Base-by-base conservation (phyloP, 345 rosid genomes). In the Pelargonium nanum region DNA sequence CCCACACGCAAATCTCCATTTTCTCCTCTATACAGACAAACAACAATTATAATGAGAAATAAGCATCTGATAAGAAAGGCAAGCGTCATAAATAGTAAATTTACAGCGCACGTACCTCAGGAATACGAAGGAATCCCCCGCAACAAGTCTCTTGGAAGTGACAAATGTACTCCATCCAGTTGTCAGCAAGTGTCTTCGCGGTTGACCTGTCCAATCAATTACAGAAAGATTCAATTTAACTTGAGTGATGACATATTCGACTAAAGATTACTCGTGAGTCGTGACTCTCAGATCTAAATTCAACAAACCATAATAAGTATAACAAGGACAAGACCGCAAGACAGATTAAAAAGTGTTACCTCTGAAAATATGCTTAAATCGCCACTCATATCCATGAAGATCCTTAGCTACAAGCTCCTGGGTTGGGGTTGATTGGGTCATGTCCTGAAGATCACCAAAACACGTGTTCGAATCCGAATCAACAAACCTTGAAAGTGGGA, bases 91-190 rank as follows among this genome's bases (percentile, higher is more conserved):
- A 15, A 65, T 24, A 24, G n/a, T 57, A 63, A 51, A 55, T 15
- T 17, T 6, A 63, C 44, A 13, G 23, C 56, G 61, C 56, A 10
- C 19, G 57, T 67, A 93, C 97, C 99, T 89, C 28, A 93, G 62
- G 72, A 93, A 89, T 20, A 93, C 92, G 60, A 93, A 87, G 22
- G 91, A 77, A 78, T 89, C 99, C 24, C 97, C 90, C 7, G 96
- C 94, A 48, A 80, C 88, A 65, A 93, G 72, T 81, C 81, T 83
- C 79, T 89, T 93, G 16, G 96, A 85, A 61, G 96, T 76, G 45
- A 93, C 96, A 72, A 89, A 93, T 9, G 91, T 84, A 74, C 97
- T 93, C 99, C 97, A 93, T 21, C 97, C 99, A 0, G 99, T 89
- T 16, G 96, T 89, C 55, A 93, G 84, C 68, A 89, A 75, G 74